These are phyloP conservation scores for Cardamine resedifolia DNA, from an alignment of 345 rosid species.

Conservation along the genomic window DNA sequence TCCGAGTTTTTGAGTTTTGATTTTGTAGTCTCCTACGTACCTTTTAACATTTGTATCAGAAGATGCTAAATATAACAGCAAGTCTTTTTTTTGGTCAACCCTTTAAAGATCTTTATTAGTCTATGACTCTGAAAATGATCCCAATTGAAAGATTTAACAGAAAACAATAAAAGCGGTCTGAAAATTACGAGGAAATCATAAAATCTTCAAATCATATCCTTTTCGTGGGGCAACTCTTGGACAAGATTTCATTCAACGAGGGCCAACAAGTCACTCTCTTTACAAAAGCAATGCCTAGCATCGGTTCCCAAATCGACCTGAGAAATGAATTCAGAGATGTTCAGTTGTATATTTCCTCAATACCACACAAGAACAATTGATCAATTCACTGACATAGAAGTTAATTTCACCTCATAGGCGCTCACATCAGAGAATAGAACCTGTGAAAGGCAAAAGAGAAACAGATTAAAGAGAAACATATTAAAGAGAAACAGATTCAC, in stretches of 20 bases:
- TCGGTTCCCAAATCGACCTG: constrained; percentile 82
- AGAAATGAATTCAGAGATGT: neutral
- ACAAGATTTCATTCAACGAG: constrained; percentile 56
- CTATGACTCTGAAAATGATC: neutral
- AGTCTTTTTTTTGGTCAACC: neutral
- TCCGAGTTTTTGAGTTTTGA: constrained; percentile 71
- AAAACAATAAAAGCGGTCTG: constrained; percentile 4
- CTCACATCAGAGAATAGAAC: constrained; percentile 87
- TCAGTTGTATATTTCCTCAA: neutral
- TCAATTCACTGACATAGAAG: neutral
- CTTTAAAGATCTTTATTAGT: neutral
- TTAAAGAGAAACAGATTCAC: constrained; percentile 10
- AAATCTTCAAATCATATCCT: constrained; percentile 5
- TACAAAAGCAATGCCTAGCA: constrained; percentile 73
- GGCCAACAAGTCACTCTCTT: constrained; percentile 81
- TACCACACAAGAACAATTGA: neutral
- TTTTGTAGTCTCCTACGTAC: neutral
- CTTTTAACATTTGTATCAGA: constrained; percentile 18
- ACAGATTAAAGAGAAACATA: constrained; percentile 11
- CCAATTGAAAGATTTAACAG: constrained; percentile 1
- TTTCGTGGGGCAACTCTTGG: neutral
- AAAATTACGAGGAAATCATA: neutral
- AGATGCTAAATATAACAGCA: neutral
- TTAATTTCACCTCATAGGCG: constrained; percentile 63
- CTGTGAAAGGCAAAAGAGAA: constrained; percentile 42